Conservation (phyloP, 192 early-diverging fungal genomes). For the Neocallimastix lanati region DNA sequence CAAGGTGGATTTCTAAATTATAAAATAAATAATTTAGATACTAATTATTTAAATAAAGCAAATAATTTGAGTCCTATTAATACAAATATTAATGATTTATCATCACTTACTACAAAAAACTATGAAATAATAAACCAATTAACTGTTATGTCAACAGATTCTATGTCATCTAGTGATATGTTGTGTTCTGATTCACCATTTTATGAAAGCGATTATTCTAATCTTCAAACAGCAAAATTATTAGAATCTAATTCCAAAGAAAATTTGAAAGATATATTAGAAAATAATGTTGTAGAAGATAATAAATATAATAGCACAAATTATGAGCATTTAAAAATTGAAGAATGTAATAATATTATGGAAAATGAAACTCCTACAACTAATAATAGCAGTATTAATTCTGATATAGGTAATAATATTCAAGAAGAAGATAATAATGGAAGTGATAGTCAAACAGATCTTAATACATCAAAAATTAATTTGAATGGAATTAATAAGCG, state of each 20-base stretch:
- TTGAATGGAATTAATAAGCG: neutral
- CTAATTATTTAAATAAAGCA: neutral
- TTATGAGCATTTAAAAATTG: neutral
- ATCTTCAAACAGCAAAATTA: neutral
- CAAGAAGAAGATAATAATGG: neutral
- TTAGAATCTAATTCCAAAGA: neutral
- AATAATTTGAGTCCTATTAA: neutral
- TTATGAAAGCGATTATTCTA: neutral
- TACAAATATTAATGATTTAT: neutral
- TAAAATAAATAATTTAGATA: neutral
- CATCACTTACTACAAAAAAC: neutral
- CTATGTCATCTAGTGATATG: neutral
- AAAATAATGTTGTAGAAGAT: neutral
- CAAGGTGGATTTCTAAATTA: neutral
- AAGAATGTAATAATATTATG: neutral
- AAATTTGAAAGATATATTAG: neutral
- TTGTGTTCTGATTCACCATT: neutral
- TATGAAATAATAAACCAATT: neutral
- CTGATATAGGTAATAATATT: neutral
- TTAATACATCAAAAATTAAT: neutral
- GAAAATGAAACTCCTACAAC: neutral
- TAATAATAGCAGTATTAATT: neutral
- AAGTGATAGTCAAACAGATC: neutral
- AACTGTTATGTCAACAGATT: neutral
- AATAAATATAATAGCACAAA: neutral